Percentiles rank a stretch among this genome's conserved stretches.
phyloP scores from a whole-genome alignment of 371 early-diverging fungal species.

The Mucor piriformis region DNA sequence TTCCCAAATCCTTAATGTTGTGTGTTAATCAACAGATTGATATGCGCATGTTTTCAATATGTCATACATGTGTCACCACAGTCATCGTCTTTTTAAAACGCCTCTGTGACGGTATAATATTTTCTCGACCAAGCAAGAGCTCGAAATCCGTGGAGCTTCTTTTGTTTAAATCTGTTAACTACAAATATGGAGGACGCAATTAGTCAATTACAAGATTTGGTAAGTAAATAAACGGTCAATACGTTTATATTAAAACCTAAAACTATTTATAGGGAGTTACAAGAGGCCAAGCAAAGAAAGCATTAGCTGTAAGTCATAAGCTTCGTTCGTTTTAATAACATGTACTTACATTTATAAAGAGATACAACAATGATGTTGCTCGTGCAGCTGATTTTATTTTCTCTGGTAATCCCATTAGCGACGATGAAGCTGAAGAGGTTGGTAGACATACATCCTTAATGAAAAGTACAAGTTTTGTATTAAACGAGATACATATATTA shows the following conservation, averaged over 20 bases:
- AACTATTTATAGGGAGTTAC: constrained; percentile 35
- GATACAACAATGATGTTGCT: constrained; percentile 54
- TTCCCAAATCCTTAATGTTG: too few relatives aligned
- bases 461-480: not conserved
- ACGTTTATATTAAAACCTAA: not conserved
- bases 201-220: constrained; percentile 29
- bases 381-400: constrained; percentile 57
- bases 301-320: constrained; percentile 38
- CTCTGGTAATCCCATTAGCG: constrained; percentile 40
- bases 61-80: too few relatives aligned
- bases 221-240: not conserved
- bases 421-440: constrained; percentile 21
- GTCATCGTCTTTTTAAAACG: too few relatives aligned
- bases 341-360: constrained; percentile 16
- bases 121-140: too few relatives aligned
- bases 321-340: not conserved
- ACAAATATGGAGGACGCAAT: constrained; percentile 28
- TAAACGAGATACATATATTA: not conserved
- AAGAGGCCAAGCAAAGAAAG: constrained; percentile 44
- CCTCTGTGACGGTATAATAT: too few relatives aligned
- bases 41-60: too few relatives aligned
- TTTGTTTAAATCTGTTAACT: too few relatives aligned
- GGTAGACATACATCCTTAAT: not conserved
- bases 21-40: too few relatives aligned
- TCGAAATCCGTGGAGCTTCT: too few relatives aligned